Percentiles rank a stretch among this genome's conserved stretches.
Evolutionary conservation across 1,284 basidiomycete species (phyloP).

Genomic region (Sanghuangporus weigelae): DNA sequence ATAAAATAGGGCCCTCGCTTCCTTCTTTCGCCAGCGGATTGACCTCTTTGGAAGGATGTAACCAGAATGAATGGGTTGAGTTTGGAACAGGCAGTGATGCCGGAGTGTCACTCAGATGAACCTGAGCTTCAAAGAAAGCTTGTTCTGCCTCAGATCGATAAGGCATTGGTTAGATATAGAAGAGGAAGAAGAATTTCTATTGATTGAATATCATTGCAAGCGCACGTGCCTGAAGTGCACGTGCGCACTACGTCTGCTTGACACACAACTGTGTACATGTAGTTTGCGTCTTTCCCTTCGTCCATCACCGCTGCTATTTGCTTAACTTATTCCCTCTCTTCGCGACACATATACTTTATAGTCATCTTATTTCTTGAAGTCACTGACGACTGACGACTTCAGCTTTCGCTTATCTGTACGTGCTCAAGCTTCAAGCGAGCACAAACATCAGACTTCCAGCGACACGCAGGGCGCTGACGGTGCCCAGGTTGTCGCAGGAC

Average conservation of each 20-base stretch:
- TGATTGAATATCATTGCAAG: neutral
- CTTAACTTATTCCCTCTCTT: neutral
- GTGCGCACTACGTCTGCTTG: neutral
- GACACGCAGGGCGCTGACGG: neutral
- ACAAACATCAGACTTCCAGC: slow-evolving; percentile 6
- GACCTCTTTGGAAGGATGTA: slow-evolving; percentile 44
- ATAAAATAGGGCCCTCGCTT: slow-evolving; percentile 49
- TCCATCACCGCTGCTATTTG: neutral
- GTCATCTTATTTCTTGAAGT: neutral
- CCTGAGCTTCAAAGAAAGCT: slow-evolving; percentile 7
- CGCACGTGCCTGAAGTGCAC: neutral
- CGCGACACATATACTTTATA: neutral
- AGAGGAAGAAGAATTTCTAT: neutral
- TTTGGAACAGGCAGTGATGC: slow-evolving; percentile 48
- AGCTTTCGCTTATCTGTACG: slow-evolving; percentile 2
- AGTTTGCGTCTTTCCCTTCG: neutral
- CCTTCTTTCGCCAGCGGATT: slow-evolving; percentile 63
- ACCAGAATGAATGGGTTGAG: slow-evolving; percentile 69
- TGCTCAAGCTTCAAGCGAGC: neutral
- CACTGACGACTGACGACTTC: neutral
- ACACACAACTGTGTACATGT: neutral
- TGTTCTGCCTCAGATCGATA: neutral
- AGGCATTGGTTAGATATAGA: neutral
- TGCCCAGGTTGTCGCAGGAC: neutral
- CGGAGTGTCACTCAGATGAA: slow-evolving; percentile 15